Evolutionary conservation across 73 alveolate genomes (phyloP), one percentile per base, ranked within the genome.

Genomic region (Paramecium biaurelia): DNA sequence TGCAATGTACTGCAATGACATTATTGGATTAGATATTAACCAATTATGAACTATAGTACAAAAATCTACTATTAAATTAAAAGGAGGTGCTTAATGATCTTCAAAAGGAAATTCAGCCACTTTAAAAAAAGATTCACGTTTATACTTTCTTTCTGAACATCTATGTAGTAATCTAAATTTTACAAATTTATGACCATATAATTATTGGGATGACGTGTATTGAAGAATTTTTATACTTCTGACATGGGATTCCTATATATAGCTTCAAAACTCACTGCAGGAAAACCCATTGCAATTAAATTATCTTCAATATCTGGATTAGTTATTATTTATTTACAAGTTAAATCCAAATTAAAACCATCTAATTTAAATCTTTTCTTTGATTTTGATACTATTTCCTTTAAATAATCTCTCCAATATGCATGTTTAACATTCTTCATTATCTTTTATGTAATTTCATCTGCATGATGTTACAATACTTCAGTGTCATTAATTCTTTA

Each of bases 1-100:
- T 98, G 70, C 99, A 98, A 89, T 98, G 99, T 18, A 97, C 99
- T 4, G 98, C 99, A 10, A 96, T 98, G 2, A 94, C 98, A 82
- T 96, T 92, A 18, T 95, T 90, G 1, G 68, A 57, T 92, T 95
- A 59, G 93, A 92, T 28, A 20, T 15, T 20, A 89, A 21, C 89
- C 79, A 89, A 47, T 57, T 57, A 79, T 70, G 76, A 0, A 89
- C 35, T 7, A 26, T 85, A 15, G 84, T 23, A 45, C 94, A 89
- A 32, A 82, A 74, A 14, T 89, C 42, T 7, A 34, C 63, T 24
- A 89, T 76, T 24, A 89, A 84, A 24, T 32, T n/a, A 89, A 89
- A 76, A 23, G 89, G 74, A 6, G 92, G 94, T n/a, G 94, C 92
- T 20, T 89, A n/a, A 32, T 89, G 94, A 57, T 89, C 94, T 20